phyloP scores from a whole-genome alignment of 108 stramenopile genomes.

The Poteriospumella lacustris region DNA sequence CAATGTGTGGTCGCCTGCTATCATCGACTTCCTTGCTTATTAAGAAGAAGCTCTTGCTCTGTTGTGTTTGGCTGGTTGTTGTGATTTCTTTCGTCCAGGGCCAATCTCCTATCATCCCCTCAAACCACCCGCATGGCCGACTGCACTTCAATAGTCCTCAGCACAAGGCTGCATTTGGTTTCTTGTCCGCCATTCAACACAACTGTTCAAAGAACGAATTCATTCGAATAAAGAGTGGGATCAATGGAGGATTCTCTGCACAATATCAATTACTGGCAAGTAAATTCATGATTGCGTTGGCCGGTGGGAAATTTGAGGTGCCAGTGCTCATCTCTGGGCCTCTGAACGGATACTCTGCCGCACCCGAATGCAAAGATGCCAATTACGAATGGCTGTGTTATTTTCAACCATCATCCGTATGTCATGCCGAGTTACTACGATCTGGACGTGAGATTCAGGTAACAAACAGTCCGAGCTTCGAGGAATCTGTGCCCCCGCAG shows the following conservation, averaged over 20 bases:
- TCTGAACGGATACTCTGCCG: not conserved
- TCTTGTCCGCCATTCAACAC: too few species aligned
- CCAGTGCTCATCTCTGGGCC: not conserved
- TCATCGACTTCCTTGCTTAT: too few species aligned
- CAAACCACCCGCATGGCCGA: too few species aligned
- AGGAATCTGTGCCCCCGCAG: not conserved
- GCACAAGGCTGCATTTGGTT: too few species aligned
- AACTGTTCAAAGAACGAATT: too few species aligned
- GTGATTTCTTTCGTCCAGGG: too few species aligned
- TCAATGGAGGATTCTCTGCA: slow-evolving; percentile 5
- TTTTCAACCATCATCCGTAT: not conserved
- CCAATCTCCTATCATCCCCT: too few species aligned
- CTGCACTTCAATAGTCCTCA: too few species aligned
- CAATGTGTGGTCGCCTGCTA: too few species aligned
- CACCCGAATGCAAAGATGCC: not conserved
- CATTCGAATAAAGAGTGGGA: too few species aligned
- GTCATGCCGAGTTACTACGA: not conserved
- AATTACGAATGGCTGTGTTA: not conserved
- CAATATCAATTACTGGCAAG: not conserved
- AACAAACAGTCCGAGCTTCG: not conserved
- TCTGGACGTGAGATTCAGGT: not conserved
- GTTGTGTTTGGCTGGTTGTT: too few species aligned
- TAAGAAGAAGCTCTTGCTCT: too few species aligned
- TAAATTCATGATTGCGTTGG: not conserved
- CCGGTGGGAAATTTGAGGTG: not conserved